These are phyloP conservation scores for Fusarium globosum DNA, from an alignment of 2,329 filamentous ascomycete genomes.

Conservation along the genomic window DNA sequence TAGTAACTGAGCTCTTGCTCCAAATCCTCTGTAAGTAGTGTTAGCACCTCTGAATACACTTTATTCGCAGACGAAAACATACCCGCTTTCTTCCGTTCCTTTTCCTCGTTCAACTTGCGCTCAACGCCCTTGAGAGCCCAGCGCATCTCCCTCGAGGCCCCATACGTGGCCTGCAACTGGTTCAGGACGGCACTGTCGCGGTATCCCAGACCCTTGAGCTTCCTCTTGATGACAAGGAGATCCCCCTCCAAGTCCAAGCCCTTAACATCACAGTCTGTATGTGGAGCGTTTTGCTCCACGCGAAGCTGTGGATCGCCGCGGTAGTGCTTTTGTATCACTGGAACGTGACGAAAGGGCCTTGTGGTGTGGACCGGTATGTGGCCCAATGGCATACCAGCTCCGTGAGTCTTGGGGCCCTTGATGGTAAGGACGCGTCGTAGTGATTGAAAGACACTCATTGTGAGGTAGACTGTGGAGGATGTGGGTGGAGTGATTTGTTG, in stretches of 20 bases:
- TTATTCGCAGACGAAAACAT: accelerated
- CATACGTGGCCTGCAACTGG: not conserved
- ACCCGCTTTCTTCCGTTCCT: not conserved
- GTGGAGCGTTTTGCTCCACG: not conserved
- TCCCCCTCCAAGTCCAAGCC: not conserved
- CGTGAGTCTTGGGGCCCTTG: accelerated
- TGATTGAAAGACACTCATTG: not conserved
- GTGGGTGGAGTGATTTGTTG: not conserved
- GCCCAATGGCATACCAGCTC: accelerated
- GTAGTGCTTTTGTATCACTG: not conserved
- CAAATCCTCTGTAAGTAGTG: not conserved
- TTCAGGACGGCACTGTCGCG: too few species aligned
- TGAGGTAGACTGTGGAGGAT: not conserved
- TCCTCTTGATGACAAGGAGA: not conserved
- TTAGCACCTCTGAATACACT: not conserved
- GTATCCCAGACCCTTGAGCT: not conserved
- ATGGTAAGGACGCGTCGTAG: not conserved
- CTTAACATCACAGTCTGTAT: accelerated
- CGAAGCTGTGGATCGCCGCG: too few species aligned
- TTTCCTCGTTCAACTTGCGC: not conserved
- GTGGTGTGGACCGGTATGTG: not conserved
- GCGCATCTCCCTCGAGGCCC: not conserved
- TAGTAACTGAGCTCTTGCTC: not conserved
- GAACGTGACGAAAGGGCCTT: not conserved
- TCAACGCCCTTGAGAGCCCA: not conserved